Base-by-base conservation (phyloP, 1,284 basidiomycete genomes). In the Apiotrichum gracile region DNA sequence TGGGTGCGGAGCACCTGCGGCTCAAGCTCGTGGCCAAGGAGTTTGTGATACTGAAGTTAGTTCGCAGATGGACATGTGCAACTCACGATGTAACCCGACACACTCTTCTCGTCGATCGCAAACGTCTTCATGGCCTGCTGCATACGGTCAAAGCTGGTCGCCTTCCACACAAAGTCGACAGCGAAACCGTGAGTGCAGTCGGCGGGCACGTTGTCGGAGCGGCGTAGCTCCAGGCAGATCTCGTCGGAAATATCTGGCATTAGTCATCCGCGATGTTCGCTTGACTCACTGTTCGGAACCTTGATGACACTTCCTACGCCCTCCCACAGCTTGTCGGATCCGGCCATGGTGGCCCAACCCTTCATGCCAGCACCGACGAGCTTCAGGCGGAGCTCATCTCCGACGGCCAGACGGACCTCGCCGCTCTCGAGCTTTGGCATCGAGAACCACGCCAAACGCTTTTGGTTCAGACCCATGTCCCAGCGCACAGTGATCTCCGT, bases 121-220 rank as follows among this genome's bases (percentile, higher is more conserved):
- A 99, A 98, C 2, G 92, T 97, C 80, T 96, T 97, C 92, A 99
- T 97, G 1, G 96, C 96, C 46, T 90, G 80, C 72, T 98, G 96
- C 96, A 98, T 98, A 50, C 96, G 83, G 73, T 97, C 94, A 66
- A 98, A 99, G 69, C 91, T 96, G 1, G 96, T 98, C 8, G 91
- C 92, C 76, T 98, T 98, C 96, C 96, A 99, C 16, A 99, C 92
- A 68, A 98, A 99, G 72, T 98, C 96, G 39, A 87, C 93, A 0
- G 88, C 86, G 69, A 96, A 98, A 64, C 91, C 90, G 68, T 94
- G 90, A 0, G 90, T 94, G 77, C 92, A 85, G 47, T 98, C 92
- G 21, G 86, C 84, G 3, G 96, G 96, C 7, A 96, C 93, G n/a
- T 89, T 90, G 61, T 97, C 93, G 6, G 88, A 85, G 49, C 88